Evolutionary conservation across 176 grass and related monocot genomes (phyloP).

Genomic region (Musa itinerans): DNA sequence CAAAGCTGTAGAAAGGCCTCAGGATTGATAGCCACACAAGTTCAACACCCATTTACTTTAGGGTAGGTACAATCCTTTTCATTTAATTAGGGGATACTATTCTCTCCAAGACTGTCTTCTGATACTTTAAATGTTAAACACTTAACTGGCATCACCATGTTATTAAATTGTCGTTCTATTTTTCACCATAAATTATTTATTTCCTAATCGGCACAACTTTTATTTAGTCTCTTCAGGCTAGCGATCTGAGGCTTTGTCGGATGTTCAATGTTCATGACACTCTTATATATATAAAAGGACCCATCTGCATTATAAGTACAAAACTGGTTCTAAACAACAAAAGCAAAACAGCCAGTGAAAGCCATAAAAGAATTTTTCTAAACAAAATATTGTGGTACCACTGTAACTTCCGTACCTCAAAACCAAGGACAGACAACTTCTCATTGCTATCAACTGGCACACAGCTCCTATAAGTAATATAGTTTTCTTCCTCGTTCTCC

Average conservation of each 20-base stretch:
- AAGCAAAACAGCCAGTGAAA: neutral
- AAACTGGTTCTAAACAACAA: neutral
- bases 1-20: no score
- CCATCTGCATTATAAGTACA: neutral
- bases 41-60: neutral
- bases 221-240: no score
- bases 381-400: neutral
- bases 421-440: slow-evolving; percentile 77
- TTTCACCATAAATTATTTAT: no score
- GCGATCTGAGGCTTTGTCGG: no score
- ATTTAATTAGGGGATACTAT: neutral
- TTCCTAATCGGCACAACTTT: no score
- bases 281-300: no score
- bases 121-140: no score
- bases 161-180: no score
- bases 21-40: neutral
- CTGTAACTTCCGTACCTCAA: slow-evolving; percentile 55
- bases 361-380: neutral
- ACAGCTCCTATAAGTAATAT: slow-evolving; percentile 90
- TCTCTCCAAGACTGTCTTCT: neutral
- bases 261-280: no score
- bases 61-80: neutral
- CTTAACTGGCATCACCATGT: no score
- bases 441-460: slow-evolving; percentile 61
- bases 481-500: slow-evolving; percentile 29